phyloP scores from a whole-genome alignment of 1,139 yeast genomes.

The Yamadazyma trypodendri region DNA sequence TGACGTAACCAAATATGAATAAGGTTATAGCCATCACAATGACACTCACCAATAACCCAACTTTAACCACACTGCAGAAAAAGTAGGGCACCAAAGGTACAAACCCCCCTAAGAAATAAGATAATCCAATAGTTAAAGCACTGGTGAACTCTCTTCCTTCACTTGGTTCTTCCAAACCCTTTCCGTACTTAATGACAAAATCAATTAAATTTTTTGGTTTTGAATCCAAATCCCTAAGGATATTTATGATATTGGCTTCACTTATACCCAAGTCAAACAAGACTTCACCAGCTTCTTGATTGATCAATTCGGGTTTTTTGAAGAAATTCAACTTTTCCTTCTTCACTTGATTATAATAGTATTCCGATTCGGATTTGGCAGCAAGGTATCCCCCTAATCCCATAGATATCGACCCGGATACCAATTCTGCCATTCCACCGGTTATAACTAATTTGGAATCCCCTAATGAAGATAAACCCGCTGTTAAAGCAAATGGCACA shows the following conservation, averaged over 20 bases:
- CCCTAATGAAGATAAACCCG: constrained; percentile 77
- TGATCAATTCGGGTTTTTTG: constrained; percentile 57
- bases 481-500: constrained; percentile 82
- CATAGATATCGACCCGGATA: constrained; percentile 83
- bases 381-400: constrained; percentile 83
- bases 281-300: constrained; percentile 73
- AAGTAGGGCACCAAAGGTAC: constrained; percentile 80
- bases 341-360: constrained; percentile 66
- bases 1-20: constrained; percentile 82
- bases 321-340: constrained; percentile 69
- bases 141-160: constrained; percentile 74
- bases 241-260: constrained; percentile 62
- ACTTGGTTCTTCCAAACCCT: constrained; percentile 79
- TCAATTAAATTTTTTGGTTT: constrained; percentile 68
- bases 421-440: constrained; percentile 84
- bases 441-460: constrained; percentile 73
- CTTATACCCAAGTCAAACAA: constrained; percentile 68
- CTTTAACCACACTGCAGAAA: constrained; percentile 68
- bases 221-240: constrained; percentile 66
- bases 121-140: constrained; percentile 72
- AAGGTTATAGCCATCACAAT: constrained; percentile 82
- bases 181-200: constrained; percentile 70
- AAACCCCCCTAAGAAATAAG: constrained; percentile 79
- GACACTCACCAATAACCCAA: constrained; percentile 75
- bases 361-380: constrained; percentile 76